Evolutionary conservation across 768 basidiomycete genomes (phyloP).

Genomic region (Dentipellis fragilis): DNA sequence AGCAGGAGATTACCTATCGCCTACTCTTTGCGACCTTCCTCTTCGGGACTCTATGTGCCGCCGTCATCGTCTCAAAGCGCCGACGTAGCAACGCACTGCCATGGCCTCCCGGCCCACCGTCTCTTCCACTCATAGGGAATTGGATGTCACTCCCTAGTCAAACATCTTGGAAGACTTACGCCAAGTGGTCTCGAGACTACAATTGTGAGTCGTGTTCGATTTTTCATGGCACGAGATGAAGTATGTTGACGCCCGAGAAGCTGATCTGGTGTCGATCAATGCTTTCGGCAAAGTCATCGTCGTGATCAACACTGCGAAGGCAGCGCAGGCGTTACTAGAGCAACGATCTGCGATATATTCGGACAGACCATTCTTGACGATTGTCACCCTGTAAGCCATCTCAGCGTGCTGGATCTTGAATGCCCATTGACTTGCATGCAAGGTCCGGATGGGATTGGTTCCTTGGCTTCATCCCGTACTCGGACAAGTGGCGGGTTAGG

Average conservation of each 20-base stretch:
- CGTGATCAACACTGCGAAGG: conserved; percentile 15
- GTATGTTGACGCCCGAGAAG: not conserved
- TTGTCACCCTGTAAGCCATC: not conserved
- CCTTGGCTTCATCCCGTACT: not conserved
- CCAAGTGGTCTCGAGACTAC: not conserved
- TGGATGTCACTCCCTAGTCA: not conserved
- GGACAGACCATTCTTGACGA: conserved; percentile 8
- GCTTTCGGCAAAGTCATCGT: conserved; percentile 11
- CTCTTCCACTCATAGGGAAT: not conserved
- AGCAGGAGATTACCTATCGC: no score
- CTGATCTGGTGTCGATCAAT: conserved; percentile 11
- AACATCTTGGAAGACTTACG: not conserved
- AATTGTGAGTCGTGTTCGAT: not conserved
- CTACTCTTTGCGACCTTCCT: no score
- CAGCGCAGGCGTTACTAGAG: conserved; percentile 17
- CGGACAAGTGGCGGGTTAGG: not conserved
- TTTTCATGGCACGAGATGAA: no score
- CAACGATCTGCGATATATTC: conserved; percentile 19
- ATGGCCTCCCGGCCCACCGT: not conserved
- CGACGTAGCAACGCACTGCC: not conserved
- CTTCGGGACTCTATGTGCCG: no score
- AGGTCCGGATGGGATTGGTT: not conserved
- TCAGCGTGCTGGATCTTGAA: not conserved
- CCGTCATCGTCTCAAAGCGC: no score
- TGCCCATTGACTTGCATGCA: not conserved